Evolutionary conservation across 1,284 basidiomycete genomes (phyloP).

Genomic region (Coniferiporia sulphurascens): DNA sequence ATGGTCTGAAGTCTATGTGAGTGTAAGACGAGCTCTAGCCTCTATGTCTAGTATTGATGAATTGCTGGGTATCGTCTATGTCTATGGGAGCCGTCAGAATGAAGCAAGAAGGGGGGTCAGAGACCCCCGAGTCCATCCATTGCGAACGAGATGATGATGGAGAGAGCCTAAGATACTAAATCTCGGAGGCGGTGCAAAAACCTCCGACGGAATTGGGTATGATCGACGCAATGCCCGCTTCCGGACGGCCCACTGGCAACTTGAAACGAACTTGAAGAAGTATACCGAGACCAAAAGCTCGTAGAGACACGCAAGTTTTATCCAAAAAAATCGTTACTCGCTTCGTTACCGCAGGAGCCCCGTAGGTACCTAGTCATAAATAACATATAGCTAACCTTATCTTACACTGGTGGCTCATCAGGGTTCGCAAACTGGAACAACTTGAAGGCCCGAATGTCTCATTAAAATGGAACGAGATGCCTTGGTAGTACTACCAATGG

Average conservation of each 20-base stretch:
- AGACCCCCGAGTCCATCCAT: slow-evolving; percentile 20
- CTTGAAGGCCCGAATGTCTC: no score
- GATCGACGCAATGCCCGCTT: slow-evolving; percentile 17
- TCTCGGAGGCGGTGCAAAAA: not conserved
- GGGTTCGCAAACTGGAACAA: no score
- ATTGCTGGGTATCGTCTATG: slow-evolving; percentile 9
- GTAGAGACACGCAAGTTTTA: no score
- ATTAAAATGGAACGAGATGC: no score
- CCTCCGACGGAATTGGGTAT: slow-evolving; percentile 4
- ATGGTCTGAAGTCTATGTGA: not conserved
- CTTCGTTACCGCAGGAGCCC: no score
- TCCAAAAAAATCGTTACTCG: no score
- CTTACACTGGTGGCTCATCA: no score
- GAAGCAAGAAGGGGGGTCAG: slow-evolving; percentile 13
- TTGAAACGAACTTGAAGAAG: no score
- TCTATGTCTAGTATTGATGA: slow-evolving; percentile 11
- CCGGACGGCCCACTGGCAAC: slow-evolving; percentile 20
- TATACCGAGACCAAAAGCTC: not conserved
- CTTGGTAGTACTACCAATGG: no score
- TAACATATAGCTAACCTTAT: no score
- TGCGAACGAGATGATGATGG: slow-evolving; percentile 1
- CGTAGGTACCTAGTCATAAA: no score
- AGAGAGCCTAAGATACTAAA: not conserved
- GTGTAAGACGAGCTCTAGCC: not conserved
- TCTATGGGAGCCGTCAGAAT: slow-evolving; percentile 1